Conservation (phyloP, 2,329 filamentous ascomycete genomes). For the Ustilaginoidea virens region DNA sequence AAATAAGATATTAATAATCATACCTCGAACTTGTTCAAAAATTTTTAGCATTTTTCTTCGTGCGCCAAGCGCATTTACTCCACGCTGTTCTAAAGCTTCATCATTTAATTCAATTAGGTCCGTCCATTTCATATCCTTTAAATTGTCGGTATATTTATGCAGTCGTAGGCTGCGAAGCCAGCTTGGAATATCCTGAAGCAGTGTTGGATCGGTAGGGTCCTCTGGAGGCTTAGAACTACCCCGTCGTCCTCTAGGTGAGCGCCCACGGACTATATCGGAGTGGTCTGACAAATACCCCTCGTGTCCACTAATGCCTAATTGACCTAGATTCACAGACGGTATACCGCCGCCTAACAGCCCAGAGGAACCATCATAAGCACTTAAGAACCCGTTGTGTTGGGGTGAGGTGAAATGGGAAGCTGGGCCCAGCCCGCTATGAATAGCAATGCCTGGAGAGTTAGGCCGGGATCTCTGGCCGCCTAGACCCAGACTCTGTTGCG, state of each 20-base stretch:
- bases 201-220: conserved; percentile 79
- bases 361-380: conserved; percentile 66
- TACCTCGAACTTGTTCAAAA: conserved; percentile 86
- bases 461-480: conserved; percentile 67
- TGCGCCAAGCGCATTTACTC: conserved; percentile 88
- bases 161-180: conserved; percentile 90
- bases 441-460: conserved; percentile 72
- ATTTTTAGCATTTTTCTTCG: conserved; percentile 98
- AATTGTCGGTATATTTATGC: conserved; percentile 97
- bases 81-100: conserved; percentile 78
- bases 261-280: conserved; percentile 77
- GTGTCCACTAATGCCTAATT: conserved; percentile 52
- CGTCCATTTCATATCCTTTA: conserved; percentile 95
- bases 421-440: conserved; percentile 51
- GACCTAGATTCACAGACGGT: conserved; percentile 52
- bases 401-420: conserved; percentile 67
- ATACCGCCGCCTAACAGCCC: conserved; percentile 58
- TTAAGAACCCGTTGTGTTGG: conserved; percentile 87
- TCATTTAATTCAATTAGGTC: conserved; percentile 87
- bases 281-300: conserved; percentile 91
- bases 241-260: conserved; percentile 79
- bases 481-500: conserved; percentile 45
- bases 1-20: conserved; percentile 8
- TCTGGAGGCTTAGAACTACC: conserved; percentile 96
- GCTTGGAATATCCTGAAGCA: conserved; percentile 87